Base-by-base conservation (phyloP, 202 grass and related monocot genomes). In the Schoenoplectus tabernaemontani region DNA sequence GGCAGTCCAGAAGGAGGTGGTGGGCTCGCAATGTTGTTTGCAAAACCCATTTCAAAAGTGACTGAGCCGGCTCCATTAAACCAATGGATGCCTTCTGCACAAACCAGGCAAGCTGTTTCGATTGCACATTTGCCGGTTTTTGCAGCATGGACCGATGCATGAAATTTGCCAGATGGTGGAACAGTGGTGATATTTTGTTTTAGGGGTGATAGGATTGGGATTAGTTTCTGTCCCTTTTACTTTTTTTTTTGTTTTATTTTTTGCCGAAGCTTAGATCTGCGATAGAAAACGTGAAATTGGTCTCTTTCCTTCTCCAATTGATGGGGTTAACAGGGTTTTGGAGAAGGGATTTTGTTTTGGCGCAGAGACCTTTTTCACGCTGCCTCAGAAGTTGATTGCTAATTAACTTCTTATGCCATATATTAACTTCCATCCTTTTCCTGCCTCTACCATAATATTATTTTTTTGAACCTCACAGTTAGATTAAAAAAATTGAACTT, bases 71-170 rank as follows among this genome's bases (percentile, higher is more conserved):
- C 85, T 37, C 85, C 83, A n/a, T 53, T 93, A 43, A 84, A 81
- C 1, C 87, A 91, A 53, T 93, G 89, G 91, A 86, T 88, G 58
- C 76, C 94, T 24, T 15, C 90, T 1, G 10, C 86, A 16, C 64
- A 62, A 2, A 56, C 85, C 16, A 56, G 82, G n/a, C 81, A 86
- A 36, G 80, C 90, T 43, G 86, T 91, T 48, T 81, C 94, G 48
- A 93, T 97, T 82, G 71, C 91, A 17, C 87, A 93, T 72, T 83
- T 97, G 89, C 91, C 94, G 11, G 23, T 93, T 19, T 97, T 97
- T 59, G 84, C 91, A 57, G 86, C 94, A 2, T 97, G 94, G 94
- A 86, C 89, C 12, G 94, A 97, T 84, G 84, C 89, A 0, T 95
- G 82, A 84, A 22, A n/a, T 2, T 58, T 26, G 6, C 32, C 11